A percentile compares a stretch with the other conserved stretches of the same genome.
phyloP scores from a whole-genome alignment of 208 protist genomes.

The Plasmodiophora brassicae region DNA sequence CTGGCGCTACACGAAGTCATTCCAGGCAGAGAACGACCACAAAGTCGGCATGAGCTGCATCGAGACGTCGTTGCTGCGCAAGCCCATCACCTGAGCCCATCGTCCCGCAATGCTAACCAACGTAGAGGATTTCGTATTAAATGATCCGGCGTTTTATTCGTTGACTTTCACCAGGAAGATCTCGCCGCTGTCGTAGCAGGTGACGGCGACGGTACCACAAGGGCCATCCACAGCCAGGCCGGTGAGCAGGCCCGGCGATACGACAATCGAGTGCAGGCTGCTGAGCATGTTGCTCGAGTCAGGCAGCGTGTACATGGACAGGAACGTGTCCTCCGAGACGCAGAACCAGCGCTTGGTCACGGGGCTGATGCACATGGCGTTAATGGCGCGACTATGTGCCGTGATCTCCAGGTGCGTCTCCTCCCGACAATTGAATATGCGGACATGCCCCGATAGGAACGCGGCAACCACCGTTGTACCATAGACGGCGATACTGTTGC shows the following conservation, averaged over 20 bases:
- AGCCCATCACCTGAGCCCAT: not conserved
- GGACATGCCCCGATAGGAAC: constrained; percentile 21
- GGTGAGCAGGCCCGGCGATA: not conserved
- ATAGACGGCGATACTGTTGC: not conserved
- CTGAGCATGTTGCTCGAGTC: not conserved
- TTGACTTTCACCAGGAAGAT: not conserved
- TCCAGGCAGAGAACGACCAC: not conserved
- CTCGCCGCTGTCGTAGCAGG: not conserved
- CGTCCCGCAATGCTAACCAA: not conserved
- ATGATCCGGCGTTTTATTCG: not conserved
- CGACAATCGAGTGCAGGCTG: not conserved
- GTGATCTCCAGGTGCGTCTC: not conserved
- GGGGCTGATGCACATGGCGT: not conserved
- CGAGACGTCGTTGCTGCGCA: not conserved
- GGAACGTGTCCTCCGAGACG: not conserved
- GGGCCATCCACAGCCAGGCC: not conserved
- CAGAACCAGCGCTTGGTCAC: not conserved
- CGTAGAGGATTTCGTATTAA: not conserved
- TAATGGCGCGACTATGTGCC: not conserved
- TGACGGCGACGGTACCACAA: not conserved
- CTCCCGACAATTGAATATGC: not conserved
- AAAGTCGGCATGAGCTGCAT: not conserved
- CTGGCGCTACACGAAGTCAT: not conserved
- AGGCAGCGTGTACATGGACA: not conserved
- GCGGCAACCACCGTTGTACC: not conserved